Conservation (phyloP, 306 rosid species). For the Styphnolobium japonicum region DNA sequence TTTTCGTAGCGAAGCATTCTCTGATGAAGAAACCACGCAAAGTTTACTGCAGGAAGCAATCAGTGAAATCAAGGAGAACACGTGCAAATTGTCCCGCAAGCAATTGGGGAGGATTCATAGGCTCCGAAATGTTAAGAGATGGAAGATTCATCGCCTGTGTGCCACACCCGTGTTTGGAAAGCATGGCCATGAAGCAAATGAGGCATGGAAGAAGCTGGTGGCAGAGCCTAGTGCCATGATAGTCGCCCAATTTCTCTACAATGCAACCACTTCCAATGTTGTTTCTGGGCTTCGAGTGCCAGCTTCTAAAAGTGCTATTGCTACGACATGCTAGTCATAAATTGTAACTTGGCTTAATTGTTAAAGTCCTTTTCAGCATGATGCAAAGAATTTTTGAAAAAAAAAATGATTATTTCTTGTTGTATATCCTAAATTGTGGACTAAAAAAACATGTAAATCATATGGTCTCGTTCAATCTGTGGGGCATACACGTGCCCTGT, state of each 20-base stretch:
- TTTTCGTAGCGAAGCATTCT: conserved; percentile 33
- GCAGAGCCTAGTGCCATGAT: conserved; percentile 37
- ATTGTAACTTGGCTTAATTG: no score
- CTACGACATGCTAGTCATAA: conserved; percentile 11
- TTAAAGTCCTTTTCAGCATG: no score
- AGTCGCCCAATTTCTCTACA: conserved; percentile 42
- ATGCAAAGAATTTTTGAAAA: no score
- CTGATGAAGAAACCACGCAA: conserved; percentile 7
- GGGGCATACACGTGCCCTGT: no score
- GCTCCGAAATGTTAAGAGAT: conserved; percentile 41
- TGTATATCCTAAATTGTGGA: no score
- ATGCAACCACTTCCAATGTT: neutral
- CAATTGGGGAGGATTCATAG: conserved; percentile 54
- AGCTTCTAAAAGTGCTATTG: conserved; percentile 6
- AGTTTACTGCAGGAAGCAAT: conserved; percentile 42
- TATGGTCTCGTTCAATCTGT: no score
- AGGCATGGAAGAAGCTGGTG: conserved; percentile 54
- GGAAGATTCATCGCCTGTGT: conserved; percentile 50
- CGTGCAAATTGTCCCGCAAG: conserved; percentile 45
- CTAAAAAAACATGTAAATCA: no score
- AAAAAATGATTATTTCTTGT: no score
- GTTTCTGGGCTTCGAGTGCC: neutral
- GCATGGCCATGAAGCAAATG: conserved; percentile 39
- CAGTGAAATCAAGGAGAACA: conserved; percentile 49
- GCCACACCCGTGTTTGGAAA: conserved; percentile 54